phyloP scores from a whole-genome alignment of 495 filamentous ascomycete species.

The Aspergillus affinis region DNA sequence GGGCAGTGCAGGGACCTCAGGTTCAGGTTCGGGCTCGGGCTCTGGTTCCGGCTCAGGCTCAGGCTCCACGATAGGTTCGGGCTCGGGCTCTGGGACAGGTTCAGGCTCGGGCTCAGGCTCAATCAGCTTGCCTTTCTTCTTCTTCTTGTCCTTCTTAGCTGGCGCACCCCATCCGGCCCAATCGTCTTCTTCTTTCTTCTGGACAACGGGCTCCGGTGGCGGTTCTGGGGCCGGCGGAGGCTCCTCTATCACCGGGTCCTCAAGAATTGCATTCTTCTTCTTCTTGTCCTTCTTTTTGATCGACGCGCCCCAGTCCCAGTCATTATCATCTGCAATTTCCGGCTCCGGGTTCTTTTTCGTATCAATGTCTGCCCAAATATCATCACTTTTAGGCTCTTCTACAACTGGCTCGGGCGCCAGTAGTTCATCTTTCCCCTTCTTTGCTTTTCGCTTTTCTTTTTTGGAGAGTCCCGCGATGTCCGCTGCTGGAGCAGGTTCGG shows the following conservation, averaged over 20 bases:
- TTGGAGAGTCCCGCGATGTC: slow-evolving; percentile 23
- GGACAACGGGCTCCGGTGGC: slow-evolving; percentile 21
- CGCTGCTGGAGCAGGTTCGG: slow-evolving; percentile 10
- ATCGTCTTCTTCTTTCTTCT: slow-evolving; percentile 20
- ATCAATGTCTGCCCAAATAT: neutral
- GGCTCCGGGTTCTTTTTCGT: slow-evolving; percentile 1
- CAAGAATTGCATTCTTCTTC: slow-evolving; percentile 17
- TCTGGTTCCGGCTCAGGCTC: slow-evolving; percentile 27
- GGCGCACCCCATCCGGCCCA: slow-evolving; percentile 18
- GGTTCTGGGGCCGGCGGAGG: slow-evolving; percentile 20
- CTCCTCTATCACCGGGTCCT: slow-evolving; percentile 29
- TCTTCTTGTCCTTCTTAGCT: slow-evolving; percentile 19
- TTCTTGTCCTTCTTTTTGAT: slow-evolving; percentile 44
- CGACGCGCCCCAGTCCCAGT: slow-evolving; percentile 33
- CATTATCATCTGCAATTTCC: slow-evolving; percentile 25
- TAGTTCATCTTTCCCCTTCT: slow-evolving; percentile 29
- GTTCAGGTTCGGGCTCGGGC: slow-evolving; percentile 29
- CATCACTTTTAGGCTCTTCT: slow-evolving; percentile 15
- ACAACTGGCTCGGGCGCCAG: slow-evolving; percentile 21
- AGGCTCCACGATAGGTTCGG: slow-evolving; percentile 26
- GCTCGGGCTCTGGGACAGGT: slow-evolving; percentile 29
- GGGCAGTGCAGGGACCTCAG: slow-evolving; percentile 29
- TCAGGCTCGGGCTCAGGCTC: slow-evolving; percentile 28
- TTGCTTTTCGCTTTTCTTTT: slow-evolving; percentile 34
- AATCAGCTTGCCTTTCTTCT: slow-evolving; percentile 22